Evolutionary conservation across 495 filamentous ascomycete species (phyloP), one percentile per base, ranked within the genome.

Genomic region (Daldinia vernicosa): DNA sequence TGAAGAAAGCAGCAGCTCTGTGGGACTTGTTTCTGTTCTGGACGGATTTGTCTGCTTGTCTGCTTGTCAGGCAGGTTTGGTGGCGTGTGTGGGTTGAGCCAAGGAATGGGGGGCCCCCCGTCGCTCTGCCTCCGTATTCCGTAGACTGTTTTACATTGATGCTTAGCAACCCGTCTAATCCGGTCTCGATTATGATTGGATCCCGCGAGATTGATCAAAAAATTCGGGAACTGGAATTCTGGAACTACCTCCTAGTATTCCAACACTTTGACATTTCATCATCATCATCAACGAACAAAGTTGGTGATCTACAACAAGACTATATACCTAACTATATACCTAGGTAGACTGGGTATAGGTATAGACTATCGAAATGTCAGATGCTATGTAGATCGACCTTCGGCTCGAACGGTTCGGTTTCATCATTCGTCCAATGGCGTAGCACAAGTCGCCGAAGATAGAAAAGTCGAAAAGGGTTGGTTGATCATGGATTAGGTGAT

Each of bases 121-220:
- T 75, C 59, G 66, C 66, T 61, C 62, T 69, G 66, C 72, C 65
- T 72, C 69, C 72, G 69, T 75, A 72, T 62, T 72, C 69, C 72
- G 69, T 75, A 72, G 69, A 30, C 57, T 75, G 73, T 75, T 75
- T 75, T 75, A 72, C 73, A 72, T 75, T 75, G 73, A 75, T 75
- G 73, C 69, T 69, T 67, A 74, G 60, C 66, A 63, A 63, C 43
- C 67, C 55, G 63, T 53, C 57, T 59, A 64, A 70, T 24, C 45
- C 39, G 51, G 19, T 37, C 37, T 50, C 52, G 3, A 37, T 53
- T 19, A 22, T 67, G 69, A 67, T 72, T 67, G 69, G 69, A 60
- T 58, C 51, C 56, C 47, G 37, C 22, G 32, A 33, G 58, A 59
- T 32, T 30, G 35, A 51, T 45, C 45, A 70, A 40, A 60, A 70